Base-by-base conservation (phyloP, 495 filamentous ascomycete species). In the Tuber umbilicatum region DNA sequence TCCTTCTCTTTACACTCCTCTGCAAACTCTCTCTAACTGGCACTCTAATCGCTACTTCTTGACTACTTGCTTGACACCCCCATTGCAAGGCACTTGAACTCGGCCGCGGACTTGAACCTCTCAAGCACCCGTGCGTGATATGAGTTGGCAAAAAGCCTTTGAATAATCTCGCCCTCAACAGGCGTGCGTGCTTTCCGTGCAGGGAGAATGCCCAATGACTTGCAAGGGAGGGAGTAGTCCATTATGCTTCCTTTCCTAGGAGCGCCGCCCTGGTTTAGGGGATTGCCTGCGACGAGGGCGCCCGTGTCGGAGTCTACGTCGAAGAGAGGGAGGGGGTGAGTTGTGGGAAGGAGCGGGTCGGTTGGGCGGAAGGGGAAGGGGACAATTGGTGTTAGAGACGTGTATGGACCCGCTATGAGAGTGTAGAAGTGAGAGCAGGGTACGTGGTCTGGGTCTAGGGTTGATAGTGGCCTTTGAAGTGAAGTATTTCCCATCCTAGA, bases 331-430 rank as follows among this genome's bases (percentile, higher is more conserved):
- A 76, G 73, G 12, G 87, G 45, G 19, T 50, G 21, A 1, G n/a
- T n/a, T n/a, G n/a, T n/a, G n/a, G n/a, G n/a, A n/a, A n/a, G n/a
- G n/a, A n/a, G n/a, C n/a, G n/a, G n/a, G n/a, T n/a, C n/a, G n/a
- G n/a, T n/a, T n/a, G n/a, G n/a, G n/a, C n/a, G n/a, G n/a, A n/a
- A n/a, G n/a, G n/a, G 45, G 45, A 21, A 23, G 42, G 50, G 9
- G n/a, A 1, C 31, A 60, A 27, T 60, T 7, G 50, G 21, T n/a
- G n/a, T 31, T 60, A n/a, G 45, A n/a, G 83, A 83, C 89, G 90
- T 90, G 84, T 87, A 91, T 77, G 86, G 86, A 21, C 87, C 89
- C 4, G 88, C 85, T 50, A 88, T 76, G 76, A 90, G 85, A 78
- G 87, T 0, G 87, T 88, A 73, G 86, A 84, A 0, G 85, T 84